Conservation (phyloP, 495 filamentous ascomycete species). For the Bryoglossum gracile region DNA sequence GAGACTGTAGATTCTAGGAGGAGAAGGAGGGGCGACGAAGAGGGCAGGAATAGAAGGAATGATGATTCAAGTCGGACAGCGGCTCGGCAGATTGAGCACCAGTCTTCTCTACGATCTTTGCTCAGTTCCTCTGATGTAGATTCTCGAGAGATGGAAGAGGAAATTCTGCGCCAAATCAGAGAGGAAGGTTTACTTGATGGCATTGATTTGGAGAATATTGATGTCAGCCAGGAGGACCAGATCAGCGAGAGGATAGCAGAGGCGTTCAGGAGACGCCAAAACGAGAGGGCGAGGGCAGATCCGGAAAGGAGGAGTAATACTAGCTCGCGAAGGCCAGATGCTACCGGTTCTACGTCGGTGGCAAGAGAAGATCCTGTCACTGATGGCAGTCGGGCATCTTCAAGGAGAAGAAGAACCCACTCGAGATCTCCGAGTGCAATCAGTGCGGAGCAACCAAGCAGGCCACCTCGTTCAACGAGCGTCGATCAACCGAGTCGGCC, state of each 20-base stretch:
- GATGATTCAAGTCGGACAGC: slow-evolving; percentile 27
- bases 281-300: slow-evolving; percentile 34
- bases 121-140: slow-evolving; percentile 71
- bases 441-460: slow-evolving; percentile 17
- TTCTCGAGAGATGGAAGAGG: slow-evolving; percentile 69
- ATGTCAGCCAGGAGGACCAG: slow-evolving; percentile 70
- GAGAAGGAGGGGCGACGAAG: slow-evolving; percentile 21
- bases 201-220: slow-evolving; percentile 75
- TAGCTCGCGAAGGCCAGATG: neutral
- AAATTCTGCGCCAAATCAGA: slow-evolving; percentile 81
- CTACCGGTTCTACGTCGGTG: slow-evolving; percentile 3
- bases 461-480: slow-evolving; percentile 36
- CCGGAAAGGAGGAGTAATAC: slow-evolving; percentile 36
- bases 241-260: slow-evolving; percentile 83
- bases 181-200: slow-evolving; percentile 83
- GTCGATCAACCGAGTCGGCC: slow-evolving; percentile 33
- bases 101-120: slow-evolving; percentile 76
- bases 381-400: slow-evolving; percentile 7
- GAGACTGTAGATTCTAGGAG: slow-evolving; percentile 23
- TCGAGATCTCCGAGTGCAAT: slow-evolving; percentile 31
- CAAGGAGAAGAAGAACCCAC: slow-evolving; percentile 26
- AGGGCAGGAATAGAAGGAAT: slow-evolving; percentile 26
- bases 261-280: slow-evolving; percentile 68
- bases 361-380: slow-evolving; percentile 18
- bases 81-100: slow-evolving; percentile 66